phyloP scores from a whole-genome alignment of 2,329 filamentous ascomycete species.

The Fusarium nurragi region DNA sequence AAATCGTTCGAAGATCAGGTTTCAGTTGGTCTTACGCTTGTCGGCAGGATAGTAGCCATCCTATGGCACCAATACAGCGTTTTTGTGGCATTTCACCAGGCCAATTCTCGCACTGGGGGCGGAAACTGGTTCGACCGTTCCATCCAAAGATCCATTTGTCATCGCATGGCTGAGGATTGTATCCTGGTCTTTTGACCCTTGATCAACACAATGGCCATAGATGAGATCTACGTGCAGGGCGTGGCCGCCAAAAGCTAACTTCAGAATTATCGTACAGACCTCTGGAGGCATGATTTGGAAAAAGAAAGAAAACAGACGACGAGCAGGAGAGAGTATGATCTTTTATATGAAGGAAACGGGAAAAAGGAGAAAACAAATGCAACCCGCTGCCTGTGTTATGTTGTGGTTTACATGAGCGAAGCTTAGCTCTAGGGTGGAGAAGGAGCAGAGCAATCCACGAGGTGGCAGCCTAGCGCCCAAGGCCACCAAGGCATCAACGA shows the following conservation, averaged over 20 bases:
- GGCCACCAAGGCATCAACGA: conserved; percentile 26
- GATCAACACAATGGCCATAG: accelerated
- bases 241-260: background rate
- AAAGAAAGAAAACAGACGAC: background rate
- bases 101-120: conserved; percentile 34
- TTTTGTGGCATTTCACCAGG: conserved; percentile 28
- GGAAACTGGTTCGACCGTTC: background rate
- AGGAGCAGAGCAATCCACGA: background rate
- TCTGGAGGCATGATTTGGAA: background rate
- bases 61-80: conserved; percentile 44
- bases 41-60: conserved; percentile 46
- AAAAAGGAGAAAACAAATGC: background rate
- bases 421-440: background rate
- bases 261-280: background rate
- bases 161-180: conserved; percentile 5
- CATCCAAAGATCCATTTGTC: conserved; percentile 23
- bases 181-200: background rate
- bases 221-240: background rate
- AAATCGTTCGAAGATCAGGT: no score
- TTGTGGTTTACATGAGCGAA: background rate
- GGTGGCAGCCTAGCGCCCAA: conserved; percentile 25
- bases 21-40: conserved; percentile 37
- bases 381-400: no score
- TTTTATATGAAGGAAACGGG: background rate
- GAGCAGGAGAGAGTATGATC: background rate